phyloP scores from a whole-genome alignment of 208 protist genomes.

The Novymonas esmeraldas region DNA sequence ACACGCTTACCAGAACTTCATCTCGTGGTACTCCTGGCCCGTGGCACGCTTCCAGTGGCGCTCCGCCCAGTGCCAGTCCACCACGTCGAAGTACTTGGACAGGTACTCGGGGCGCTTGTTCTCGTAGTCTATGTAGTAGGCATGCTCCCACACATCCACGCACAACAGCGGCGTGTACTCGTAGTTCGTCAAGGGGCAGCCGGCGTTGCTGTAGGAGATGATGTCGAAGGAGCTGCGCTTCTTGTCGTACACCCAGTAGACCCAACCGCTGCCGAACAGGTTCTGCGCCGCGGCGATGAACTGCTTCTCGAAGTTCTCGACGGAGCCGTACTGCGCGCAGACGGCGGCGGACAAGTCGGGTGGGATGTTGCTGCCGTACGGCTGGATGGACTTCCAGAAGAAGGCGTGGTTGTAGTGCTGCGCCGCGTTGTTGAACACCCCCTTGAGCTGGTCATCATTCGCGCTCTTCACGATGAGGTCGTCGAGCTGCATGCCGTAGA shows the following conservation, averaged over 20 bases:
- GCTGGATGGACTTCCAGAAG: conserved; percentile 93
- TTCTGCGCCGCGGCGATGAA: conserved; percentile 73
- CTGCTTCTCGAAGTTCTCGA: conserved; percentile 82
- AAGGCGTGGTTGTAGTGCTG: conserved; percentile 94
- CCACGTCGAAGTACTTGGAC: conserved; percentile 90
- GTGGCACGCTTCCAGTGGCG: conserved; percentile 90
- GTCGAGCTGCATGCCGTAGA: conserved; percentile 86
- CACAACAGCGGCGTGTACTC: conserved; percentile 78
- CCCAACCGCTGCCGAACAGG: conserved; percentile 93
- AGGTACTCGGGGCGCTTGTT: conserved; percentile 91
- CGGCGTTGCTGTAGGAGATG: conserved; percentile 78
- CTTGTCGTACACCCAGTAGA: conserved; percentile 89
- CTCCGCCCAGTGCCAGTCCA: conserved; percentile 96
- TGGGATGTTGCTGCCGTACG: conserved; percentile 89
- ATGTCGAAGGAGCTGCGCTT: conserved; percentile 76
- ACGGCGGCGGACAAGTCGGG: conserved; percentile 80
- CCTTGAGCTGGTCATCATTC: conserved; percentile 47
- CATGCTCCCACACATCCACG: conserved; percentile 95
- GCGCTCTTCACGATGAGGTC: conserved; percentile 73
- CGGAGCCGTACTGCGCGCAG: conserved; percentile 77
- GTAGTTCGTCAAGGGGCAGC: conserved; percentile 70
- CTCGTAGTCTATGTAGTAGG: conserved; percentile 96
- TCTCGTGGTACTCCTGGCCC: conserved; percentile 88
- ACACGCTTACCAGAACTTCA: conserved; percentile 74
- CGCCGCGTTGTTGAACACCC: conserved; percentile 91